Base-by-base conservation (phyloP, 371 early-diverging fungal species). In the Mortierella sp. region DNA sequence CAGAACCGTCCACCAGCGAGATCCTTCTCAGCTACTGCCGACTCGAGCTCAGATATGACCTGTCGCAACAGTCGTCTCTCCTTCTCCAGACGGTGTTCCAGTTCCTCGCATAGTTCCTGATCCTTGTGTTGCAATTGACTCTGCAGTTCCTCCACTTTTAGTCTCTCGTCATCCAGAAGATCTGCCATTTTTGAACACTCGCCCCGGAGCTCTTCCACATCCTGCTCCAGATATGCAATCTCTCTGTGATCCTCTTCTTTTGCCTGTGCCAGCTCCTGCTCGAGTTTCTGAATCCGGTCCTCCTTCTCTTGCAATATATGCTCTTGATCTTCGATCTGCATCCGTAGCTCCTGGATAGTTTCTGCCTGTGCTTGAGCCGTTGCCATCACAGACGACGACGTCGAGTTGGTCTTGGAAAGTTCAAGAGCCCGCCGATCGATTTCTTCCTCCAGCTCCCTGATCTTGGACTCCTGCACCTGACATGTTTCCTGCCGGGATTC, bases 141-240 rank as follows among this genome's bases (percentile, higher is more conserved):
- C 27, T 70, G 58, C 27, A 70, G 28, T 11, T 47, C 63, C 44
- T 39, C 37, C 24, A 30, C 51, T 27, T 50, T 64, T n/a, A n/a
- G 8, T 39, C 48, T 54, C 26, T 62, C 64, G 12, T 58, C 52
- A 1, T 64, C 52, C 32, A 73, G 27, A 12, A 49, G 46, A 4
- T 41, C 46, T 12, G 59, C 43, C n/a, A 63, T 44, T n/a, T 44
- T 49, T 1, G 54, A 11, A 2, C 63, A 50, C 21, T 73, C 75
- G 27, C 17, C 26, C 47, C 67, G 55, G 14, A 64, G 51, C n/a
- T 50, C 64, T 15, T 43, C 26, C 11, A 73, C 2, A 32, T 73
- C 68, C 21, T 51, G 68, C 15, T 68, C 69, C 48, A 73, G 31
- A 41, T 73, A 68, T 4, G 59, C 58, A 2, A 73, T 54, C 3